phyloP scores from a whole-genome alignment of 345 rosid genomes.

The Brassica cretica region DNA sequence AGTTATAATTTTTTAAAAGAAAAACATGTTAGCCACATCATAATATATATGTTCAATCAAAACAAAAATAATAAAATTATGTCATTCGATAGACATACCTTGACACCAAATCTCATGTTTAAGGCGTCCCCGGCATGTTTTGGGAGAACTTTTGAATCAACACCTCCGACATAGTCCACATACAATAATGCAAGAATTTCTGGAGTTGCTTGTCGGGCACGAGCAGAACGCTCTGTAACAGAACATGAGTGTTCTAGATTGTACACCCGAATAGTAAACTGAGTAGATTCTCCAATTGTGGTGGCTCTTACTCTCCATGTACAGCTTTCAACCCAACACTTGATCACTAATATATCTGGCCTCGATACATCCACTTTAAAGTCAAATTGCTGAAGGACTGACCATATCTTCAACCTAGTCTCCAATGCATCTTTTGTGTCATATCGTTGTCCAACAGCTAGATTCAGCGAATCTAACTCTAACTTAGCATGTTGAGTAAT shows the following conservation, averaged over 20 bases:
- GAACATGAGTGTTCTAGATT: background rate
- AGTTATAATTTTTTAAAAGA: background rate
- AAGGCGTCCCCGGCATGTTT: background rate
- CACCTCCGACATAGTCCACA: background rate
- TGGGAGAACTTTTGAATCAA: background rate
- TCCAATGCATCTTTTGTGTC: background rate
- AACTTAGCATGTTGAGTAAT: background rate
- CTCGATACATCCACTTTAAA: background rate
- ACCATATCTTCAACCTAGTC: background rate
- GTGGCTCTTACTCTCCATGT: background rate
- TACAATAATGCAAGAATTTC: background rate
- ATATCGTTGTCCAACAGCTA: background rate
- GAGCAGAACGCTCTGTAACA: background rate
- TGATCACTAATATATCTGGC: background rate
- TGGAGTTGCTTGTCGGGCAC: background rate
- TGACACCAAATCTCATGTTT: background rate
- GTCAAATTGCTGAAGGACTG: background rate
- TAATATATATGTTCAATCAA: background rate
- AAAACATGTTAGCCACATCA: background rate
- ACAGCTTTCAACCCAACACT: background rate
- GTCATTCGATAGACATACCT: background rate
- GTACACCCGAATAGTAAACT: background rate
- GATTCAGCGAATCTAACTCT: background rate
- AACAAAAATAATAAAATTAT: too few relatives aligned
- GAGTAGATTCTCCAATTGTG: background rate